phyloP scores from a whole-genome alignment of 2,329 filamentous ascomycete genomes.

The Xylariaceae sp. region DNA sequence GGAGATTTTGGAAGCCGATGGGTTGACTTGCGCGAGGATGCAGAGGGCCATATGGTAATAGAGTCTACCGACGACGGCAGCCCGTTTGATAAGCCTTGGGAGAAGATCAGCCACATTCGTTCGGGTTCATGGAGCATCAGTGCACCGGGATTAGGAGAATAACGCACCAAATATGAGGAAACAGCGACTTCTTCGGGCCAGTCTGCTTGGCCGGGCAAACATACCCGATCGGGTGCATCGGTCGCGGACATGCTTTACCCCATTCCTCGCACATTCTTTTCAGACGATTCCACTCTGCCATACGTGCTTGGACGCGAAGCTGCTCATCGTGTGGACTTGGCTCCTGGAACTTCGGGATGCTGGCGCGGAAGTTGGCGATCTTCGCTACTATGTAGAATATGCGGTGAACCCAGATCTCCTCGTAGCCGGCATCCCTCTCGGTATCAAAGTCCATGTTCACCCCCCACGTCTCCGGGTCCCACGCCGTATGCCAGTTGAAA shows the following conservation, averaged over 20 bases:
- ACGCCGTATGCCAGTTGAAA: constrained; percentile 80
- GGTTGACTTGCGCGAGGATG: constrained; percentile 74
- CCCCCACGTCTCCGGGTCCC: constrained; percentile 88
- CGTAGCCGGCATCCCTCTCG: constrained; percentile 45
- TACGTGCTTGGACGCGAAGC: constrained; percentile 56
- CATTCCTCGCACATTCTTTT: constrained; percentile 78
- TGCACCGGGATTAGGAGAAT: not conserved
- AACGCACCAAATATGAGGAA: constrained; percentile 78
- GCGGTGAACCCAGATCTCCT: constrained; percentile 82
- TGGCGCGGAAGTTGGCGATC: constrained; percentile 76
- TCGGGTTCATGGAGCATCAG: not conserved
- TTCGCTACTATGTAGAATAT: constrained; percentile 87
- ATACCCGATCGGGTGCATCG: constrained; percentile 83
- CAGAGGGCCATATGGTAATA: constrained; percentile 88
- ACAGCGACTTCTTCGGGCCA: constrained; percentile 54
- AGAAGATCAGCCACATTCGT: not conserved
- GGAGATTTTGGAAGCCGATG: constrained; percentile 54
- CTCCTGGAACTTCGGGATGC: constrained; percentile 57
- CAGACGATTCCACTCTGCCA: constrained; percentile 73
- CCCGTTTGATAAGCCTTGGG: constrained; percentile 72
- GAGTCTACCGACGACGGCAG: constrained; percentile 73
- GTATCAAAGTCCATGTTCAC: constrained; percentile 66
- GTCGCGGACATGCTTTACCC: constrained; percentile 71
- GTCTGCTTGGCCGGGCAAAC: constrained; percentile 60
- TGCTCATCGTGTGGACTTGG: constrained; percentile 58